These are phyloP conservation scores for Aureobasidium sp. DNA, from an alignment of 2,329 filamentous ascomycete genomes.

Conservation along the genomic window DNA sequence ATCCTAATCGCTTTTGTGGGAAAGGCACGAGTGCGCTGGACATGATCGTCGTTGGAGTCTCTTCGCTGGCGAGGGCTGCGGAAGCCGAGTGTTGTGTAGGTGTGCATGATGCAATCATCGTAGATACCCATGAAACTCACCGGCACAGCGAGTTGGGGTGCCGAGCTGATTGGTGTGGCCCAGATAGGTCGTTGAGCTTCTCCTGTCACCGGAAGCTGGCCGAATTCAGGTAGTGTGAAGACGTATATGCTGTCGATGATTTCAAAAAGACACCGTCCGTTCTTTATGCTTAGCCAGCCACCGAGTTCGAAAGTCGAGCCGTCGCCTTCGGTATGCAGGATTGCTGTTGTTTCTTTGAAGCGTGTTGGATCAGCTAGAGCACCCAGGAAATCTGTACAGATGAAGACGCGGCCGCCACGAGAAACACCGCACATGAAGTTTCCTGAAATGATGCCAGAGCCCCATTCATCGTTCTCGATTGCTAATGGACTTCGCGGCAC, in stretches of 20 bases:
- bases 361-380: conserved; percentile 27
- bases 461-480: conserved; percentile 39
- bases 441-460: conserved; percentile 38
- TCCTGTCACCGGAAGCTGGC: conserved; percentile 15
- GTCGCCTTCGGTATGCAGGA: conserved; percentile 38
- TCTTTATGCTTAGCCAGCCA: conserved; percentile 39
- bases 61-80: neutral
- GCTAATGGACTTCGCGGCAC: conserved; percentile 14
- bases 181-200: conserved; percentile 18
- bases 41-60: neutral
- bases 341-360: conserved; percentile 24
- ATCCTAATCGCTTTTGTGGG: conserved; percentile 36
- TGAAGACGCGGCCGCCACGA: conserved; percentile 35
- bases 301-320: conserved; percentile 38
- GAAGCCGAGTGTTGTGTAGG: conserved; percentile 28
- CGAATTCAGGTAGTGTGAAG: conserved; percentile 33
- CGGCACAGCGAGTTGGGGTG: conserved; percentile 34
- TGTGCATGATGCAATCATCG: conserved; percentile 43
- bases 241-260: conserved; percentile 39
- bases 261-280: conserved; percentile 39
- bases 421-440: conserved; percentile 39
- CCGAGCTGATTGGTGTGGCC: conserved; percentile 31
- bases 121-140: conserved; percentile 43
- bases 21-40: conserved; percentile 27
- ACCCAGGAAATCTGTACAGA: conserved; percentile 39